Evolutionary conservation across 805 yeast genomes (phyloP).

Genomic region (Phaffomyces antillensis): DNA sequence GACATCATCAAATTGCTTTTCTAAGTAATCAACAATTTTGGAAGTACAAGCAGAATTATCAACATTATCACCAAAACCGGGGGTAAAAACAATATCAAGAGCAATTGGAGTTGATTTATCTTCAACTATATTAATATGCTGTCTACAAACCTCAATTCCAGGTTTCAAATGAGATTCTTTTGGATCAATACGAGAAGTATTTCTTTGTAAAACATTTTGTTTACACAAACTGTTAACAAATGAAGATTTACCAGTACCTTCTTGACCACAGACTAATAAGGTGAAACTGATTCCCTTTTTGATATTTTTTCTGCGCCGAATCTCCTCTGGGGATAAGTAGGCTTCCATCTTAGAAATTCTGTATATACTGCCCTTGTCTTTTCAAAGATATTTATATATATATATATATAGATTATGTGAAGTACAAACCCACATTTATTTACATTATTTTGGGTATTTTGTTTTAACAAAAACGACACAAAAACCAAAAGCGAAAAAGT

Average conservation of each 20-base stretch:
- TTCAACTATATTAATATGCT: slow-evolving; percentile 50
- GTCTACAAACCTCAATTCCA: slow-evolving; percentile 37
- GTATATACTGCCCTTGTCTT: no score
- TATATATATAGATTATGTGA: no score
- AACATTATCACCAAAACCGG: slow-evolving; percentile 73
- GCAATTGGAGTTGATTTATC: slow-evolving; percentile 44
- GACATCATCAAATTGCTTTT: slow-evolving; percentile 63
- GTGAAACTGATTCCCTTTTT: slow-evolving; percentile 59
- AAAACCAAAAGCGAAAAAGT: no score
- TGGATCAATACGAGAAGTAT: slow-evolving; percentile 22
- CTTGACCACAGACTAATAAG: slow-evolving; percentile 62
- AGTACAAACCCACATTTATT: no score
- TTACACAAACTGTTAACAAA: slow-evolving; percentile 65
- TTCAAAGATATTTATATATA: no score
- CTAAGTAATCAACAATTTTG: slow-evolving; percentile 53
- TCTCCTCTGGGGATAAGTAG: slow-evolving; percentile 26
- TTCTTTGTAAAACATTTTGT: slow-evolving; percentile 32
- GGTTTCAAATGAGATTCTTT: slow-evolving; percentile 29
- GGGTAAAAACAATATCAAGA: slow-evolving; percentile 59
- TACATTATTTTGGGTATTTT: no score
- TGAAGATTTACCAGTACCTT: slow-evolving; percentile 69
- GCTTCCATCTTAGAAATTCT: background rate
- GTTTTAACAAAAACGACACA: no score
- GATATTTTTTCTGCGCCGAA: slow-evolving; percentile 54
- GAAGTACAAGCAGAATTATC: slow-evolving; percentile 48